Evolutionary conservation across 2,329 filamentous ascomycete species (phyloP), one percentile per base, ranked within the genome.

Genomic region (Thielaviopsis populi): DNA sequence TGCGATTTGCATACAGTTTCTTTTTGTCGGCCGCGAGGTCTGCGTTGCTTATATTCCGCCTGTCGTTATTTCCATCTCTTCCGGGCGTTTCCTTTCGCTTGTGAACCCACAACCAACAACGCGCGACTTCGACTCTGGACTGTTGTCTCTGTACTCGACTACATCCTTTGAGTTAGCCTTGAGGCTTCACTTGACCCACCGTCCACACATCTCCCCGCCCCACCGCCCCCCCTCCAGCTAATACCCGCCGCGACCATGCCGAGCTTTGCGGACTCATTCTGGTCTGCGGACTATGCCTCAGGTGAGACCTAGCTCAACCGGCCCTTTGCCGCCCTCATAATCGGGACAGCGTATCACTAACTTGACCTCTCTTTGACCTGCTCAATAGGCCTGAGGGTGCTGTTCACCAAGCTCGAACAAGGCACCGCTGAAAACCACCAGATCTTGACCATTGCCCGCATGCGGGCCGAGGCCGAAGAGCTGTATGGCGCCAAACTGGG

Each of bases 321-420:
- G 17, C 50, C 15, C 22, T 27, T 27, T 15, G 17, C 19, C 27
- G 10, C n/a, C n/a, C 30, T 17, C 8, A 19, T 37, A 10, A 11
- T 37, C n/a, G 24, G 53, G 27, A 11, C 53, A 33, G 15, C 24
- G n/a, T 33, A 54, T 24, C 24, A 58, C 48, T 58, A 46, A 63
- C 50, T 27, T 15, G 1, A 30, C 40, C n/a, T n/a, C n/a, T n/a
- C n/a, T n/a, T n/a, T n/a, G n/a, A 22, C 7, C 24, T 46, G n/a
- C 15, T 22, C 6, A 22, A 42, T 63, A 86, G 85, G 94, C 67
- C 83, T 99, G 69, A 91, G 92, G 63, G 91, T 97, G 68, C 83
- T 99, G 68, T 99, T 97, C 72, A 85, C 85, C 74, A 99, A 99
- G 80, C 86, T 99, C 64, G 91, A 97, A 75, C 94, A 99, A 75